Evolutionary conservation across 352 stramenopile species (phyloP), one percentile per base, ranked within the genome.

Genomic region (Globisporangium nunn): DNA sequence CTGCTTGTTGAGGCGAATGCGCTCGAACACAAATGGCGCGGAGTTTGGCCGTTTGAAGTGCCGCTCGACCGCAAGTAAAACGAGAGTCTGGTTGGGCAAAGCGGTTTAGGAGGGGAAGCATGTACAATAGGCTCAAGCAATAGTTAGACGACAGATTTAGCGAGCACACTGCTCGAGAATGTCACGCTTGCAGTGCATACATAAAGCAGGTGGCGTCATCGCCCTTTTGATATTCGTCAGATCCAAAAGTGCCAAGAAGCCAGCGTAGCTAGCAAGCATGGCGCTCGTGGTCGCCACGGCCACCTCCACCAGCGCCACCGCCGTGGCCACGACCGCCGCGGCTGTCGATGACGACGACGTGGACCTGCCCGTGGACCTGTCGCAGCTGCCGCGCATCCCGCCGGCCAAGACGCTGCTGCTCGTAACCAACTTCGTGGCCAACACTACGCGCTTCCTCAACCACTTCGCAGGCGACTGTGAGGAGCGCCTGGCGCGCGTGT

Each of bases 381-480:
- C 80, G 40, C 84, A 93, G 64, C 63, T 93, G 39, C 76, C 79
- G 40, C 62, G 75, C 49, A 88, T 92, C 49, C 81, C 83, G 17
- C 76, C 83, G 58, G 50, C 77, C 54, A 93, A 93, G 67, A 85
- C 80, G 51, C 67, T 93, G 55, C 61, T 93, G 61, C 74, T 95
- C 10, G 65, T 95, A 56, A 95, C 87, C 70, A 93, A 95, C 60
- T 95, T 95, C 56, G 78, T 91, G 45, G 68, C 79, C 52, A 95
- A 93, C 70, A 92, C 81, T 17, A 89, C 81, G 62, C 74, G 80
- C 18, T 95, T 95, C 67, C 67, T 95, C 49, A 95, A 95, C 64
- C 80, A 91, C 60, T 93, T 95, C 61, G 78, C 80, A 28, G 65
- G 85, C 66, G 77, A 91, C 54, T 92, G 81, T 71, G 85, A 95